These are phyloP conservation scores for Sequoia sempervirens DNA, from an alignment of 75 land plant genomes.

Conservation along the genomic window DNA sequence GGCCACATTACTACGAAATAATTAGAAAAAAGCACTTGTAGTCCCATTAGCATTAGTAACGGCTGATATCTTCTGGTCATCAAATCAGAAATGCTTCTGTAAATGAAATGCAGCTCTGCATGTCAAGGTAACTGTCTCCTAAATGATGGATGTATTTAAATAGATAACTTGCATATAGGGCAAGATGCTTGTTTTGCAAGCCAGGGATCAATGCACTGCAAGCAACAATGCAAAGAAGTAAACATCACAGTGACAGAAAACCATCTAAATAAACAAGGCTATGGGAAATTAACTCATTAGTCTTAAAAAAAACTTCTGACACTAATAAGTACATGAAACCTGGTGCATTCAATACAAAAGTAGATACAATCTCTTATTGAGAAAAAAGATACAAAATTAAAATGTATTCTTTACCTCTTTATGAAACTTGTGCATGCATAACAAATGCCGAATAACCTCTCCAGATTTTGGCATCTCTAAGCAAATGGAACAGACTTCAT, in stretches of 20 bases:
- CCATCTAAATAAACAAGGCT: background rate
- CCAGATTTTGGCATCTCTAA: constrained; percentile 67
- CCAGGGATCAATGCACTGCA: constrained; percentile 80
- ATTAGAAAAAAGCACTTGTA: background rate
- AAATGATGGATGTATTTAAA: background rate
- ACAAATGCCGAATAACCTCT: constrained; percentile 73
- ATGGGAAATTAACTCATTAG: background rate
- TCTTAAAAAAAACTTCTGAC: background rate
- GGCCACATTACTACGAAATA: background rate
- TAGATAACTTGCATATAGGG: constrained; percentile 62
- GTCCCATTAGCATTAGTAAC: background rate
- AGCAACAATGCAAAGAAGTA: background rate
- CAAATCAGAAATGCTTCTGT: background rate
- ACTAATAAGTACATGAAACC: background rate
- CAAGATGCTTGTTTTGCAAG: constrained; percentile 45
- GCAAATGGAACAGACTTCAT: constrained; percentile 76
- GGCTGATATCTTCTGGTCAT: background rate
- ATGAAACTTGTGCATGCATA: constrained; percentile 88
- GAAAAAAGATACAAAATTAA: background rate
- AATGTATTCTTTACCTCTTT: constrained; percentile 39
- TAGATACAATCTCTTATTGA: background rate
- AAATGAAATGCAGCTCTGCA: background rate
- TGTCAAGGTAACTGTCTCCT: background rate
- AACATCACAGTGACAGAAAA: background rate
- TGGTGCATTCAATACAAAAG: background rate